Evolutionary conservation across 1,284 basidiomycete species (phyloP), one percentile per base, ranked within the genome.

Genomic region (Sphagnurus paluster): DNA sequence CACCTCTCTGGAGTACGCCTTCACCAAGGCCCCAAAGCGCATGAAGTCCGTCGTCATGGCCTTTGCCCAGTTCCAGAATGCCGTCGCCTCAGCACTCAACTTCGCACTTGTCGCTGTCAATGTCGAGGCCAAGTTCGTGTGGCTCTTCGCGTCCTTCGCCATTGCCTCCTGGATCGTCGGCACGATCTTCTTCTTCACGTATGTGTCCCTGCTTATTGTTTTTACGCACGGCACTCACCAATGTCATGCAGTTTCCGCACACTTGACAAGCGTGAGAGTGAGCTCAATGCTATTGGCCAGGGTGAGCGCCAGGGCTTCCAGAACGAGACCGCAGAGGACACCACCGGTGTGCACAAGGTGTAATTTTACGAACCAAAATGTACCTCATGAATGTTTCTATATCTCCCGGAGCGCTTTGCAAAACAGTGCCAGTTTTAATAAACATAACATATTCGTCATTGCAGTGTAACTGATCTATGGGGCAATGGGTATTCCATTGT

Each of bases 1-100:
- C 61, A 82, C 81, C 8, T 69, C 67, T 9, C 58, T 76, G 49
- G 82, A 86, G 53, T 84, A 83, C 55, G 83, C 82, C 11, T 83
- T 76, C 71, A 81, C 78, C 59, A 83, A 79, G 51, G 74, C 77
- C 1, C 77, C 78, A n/a, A 67, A 71, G 49, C 68, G 75, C 49
- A 80, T 81, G 79, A 74, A 72, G 56, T 74, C 71, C 20, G 70
- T 79, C 54, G 76, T 81, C 48, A 75, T 74, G 68, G 71, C 75
- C 28, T 70, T 79, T 61, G 72, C 73, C 23, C 69, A 79, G 42
- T 77, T 84, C 65, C 76, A 74, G 53, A 73, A 62, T 44, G 80
- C 80, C 33, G 58, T 82, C 39, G 69, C 72, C 8, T 65, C 68
- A 13, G 74, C 72, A 9, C 58, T 75, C 44, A 75, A 75, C 64